These are phyloP conservation scores for Botryosphaeria dothidea DNA, from an alignment of 2,329 filamentous ascomycete genomes.

Conservation along the genomic window DNA sequence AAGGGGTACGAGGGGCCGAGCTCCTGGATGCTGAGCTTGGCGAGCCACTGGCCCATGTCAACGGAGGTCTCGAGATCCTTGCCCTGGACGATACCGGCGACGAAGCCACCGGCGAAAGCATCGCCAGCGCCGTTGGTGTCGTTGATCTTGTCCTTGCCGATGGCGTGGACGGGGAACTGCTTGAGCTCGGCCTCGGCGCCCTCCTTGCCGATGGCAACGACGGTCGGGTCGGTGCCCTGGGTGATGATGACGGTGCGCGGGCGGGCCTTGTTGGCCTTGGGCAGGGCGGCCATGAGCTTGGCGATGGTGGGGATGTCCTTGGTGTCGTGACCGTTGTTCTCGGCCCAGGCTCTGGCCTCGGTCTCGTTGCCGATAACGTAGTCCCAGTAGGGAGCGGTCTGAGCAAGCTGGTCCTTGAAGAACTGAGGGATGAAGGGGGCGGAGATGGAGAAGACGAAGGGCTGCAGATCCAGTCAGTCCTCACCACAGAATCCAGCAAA, in stretches of 20 bases:
- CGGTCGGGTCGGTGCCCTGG: slow-evolving; percentile 87
- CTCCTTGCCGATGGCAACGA: slow-evolving; percentile 74
- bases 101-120: slow-evolving; percentile 92
- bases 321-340: slow-evolving; percentile 71
- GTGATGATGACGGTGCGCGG: slow-evolving; percentile 89
- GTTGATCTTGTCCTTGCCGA: slow-evolving; percentile 76
- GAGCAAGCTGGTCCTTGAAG: slow-evolving; percentile 95
- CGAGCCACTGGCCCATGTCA: slow-evolving; percentile 96
- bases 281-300: slow-evolving; percentile 79
- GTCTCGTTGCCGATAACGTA: slow-evolving; percentile 97
- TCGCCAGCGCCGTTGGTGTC: slow-evolving; percentile 98
- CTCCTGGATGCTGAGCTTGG: slow-evolving; percentile 90
- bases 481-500: slow-evolving; percentile 63
- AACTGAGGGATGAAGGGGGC: slow-evolving; percentile 96
- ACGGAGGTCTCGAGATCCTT: slow-evolving; percentile 76
- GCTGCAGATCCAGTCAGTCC: slow-evolving; percentile 34
- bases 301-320: slow-evolving; percentile 84
- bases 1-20: slow-evolving; percentile 65
- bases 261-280: slow-evolving; percentile 87
- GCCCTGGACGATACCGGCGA: slow-evolving; percentile 84
- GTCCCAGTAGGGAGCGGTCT: slow-evolving; percentile 87
- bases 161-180: slow-evolving; percentile 78
- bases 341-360: slow-evolving; percentile 85
- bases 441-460: slow-evolving; percentile 86
- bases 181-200: slow-evolving; percentile 65